phyloP scores from a whole-genome alignment of 2,329 filamentous ascomycete species.

The Pyrenochaeta sp. region DNA sequence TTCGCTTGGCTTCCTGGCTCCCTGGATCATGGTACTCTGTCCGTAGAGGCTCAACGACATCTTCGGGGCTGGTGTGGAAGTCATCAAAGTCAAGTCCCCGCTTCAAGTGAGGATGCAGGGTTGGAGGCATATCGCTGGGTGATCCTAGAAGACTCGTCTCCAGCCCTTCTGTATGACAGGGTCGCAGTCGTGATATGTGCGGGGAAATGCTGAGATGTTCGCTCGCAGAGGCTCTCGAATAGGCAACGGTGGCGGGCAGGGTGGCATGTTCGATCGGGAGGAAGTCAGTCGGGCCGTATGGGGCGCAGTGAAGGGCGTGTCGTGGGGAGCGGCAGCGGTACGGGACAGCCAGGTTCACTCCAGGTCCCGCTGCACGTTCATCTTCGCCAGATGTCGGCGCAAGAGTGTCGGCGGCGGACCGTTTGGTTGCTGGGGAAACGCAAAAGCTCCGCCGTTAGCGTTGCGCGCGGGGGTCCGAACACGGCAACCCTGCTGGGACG shows the following conservation, averaged over 20 bases:
- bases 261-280: constrained; percentile 13
- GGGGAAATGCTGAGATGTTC: too few relatives aligned
- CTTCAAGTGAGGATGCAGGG: constrained; percentile 34
- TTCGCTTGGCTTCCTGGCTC: constrained; percentile 59
- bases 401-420: constrained; percentile 5
- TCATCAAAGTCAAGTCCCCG: constrained; percentile 34
- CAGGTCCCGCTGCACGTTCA: not conserved
- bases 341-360: not conserved
- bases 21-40: constrained; percentile 66
- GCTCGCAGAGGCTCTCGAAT: constrained; percentile 6
- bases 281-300: constrained; percentile 7
- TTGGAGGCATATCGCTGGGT: constrained; percentile 21
- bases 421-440: constrained; percentile 21
- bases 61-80: constrained; percentile 26
- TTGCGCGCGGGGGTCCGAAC: constrained; percentile 19
- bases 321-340: not conserved
- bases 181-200: not conserved
- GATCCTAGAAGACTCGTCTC: not conserved
- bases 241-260: constrained; percentile 6
- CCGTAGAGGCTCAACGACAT: constrained; percentile 59
- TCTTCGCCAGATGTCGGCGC: constrained; percentile 1
- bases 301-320: constrained; percentile 2
- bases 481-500: constrained; percentile 10
- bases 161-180: not conserved
- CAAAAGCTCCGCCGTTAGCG: constrained; percentile 8